phyloP scores from a whole-genome alignment of 2,329 filamentous ascomycete genomes.

The Raffaelea arxii region DNA sequence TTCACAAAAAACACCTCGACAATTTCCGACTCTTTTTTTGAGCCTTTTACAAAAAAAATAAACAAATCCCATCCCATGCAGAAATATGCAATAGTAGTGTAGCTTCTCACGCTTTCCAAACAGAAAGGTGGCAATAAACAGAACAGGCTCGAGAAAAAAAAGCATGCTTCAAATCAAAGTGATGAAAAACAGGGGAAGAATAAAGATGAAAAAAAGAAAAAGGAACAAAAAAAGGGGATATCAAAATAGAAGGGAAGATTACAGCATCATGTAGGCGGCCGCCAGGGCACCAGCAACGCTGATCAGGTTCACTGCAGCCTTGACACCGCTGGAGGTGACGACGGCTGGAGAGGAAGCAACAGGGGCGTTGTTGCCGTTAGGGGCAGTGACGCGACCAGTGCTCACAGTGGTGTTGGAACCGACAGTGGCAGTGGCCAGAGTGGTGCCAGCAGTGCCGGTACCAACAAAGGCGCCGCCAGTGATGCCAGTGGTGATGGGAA shows the following conservation, averaged over 20 bases:
- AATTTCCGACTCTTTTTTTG: too few species aligned
- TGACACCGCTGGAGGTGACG: slow-evolving; percentile 17
- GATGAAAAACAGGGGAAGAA: not conserved
- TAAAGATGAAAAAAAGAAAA: not conserved
- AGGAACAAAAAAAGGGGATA: not conserved
- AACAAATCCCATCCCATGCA: too few species aligned
- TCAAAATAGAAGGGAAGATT: slow-evolving; percentile 7
- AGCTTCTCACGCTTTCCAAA: too few species aligned
- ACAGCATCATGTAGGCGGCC: slow-evolving; percentile 17
- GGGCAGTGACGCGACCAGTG: not conserved
- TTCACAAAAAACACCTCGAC: too few species aligned
- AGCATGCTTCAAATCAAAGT: not conserved
- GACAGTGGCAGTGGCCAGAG: slow-evolving; percentile 13
- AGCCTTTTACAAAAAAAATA: too few species aligned
- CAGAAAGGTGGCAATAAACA: too few species aligned
- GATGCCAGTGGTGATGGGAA: slow-evolving; percentile 3
- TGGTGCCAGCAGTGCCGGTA: slow-evolving; percentile 14
- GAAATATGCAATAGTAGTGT: too few species aligned
- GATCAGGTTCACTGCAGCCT: slow-evolving; percentile 13
- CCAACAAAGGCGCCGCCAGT: slow-evolving; percentile 12
- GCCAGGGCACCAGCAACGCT: slow-evolving; percentile 16
- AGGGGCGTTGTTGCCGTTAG: not conserved
- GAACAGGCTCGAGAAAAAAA: not conserved
- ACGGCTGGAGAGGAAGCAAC: slow-evolving; percentile 16
- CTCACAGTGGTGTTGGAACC: not conserved